Evolutionary conservation across 257 asterid species (phyloP).

Genomic region (Capsicum baccatum): DNA sequence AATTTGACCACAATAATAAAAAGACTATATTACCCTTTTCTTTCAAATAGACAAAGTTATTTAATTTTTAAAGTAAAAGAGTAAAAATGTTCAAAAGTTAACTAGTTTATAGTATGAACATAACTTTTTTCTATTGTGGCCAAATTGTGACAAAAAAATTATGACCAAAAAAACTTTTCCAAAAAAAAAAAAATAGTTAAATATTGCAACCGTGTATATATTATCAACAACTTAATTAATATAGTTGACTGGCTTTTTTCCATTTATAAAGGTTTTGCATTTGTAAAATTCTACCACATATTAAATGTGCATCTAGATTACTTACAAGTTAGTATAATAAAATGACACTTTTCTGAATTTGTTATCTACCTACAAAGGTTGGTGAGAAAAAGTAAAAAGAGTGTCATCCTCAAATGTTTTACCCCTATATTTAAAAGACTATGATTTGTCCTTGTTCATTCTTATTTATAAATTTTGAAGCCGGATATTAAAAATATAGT

Average conservation of each 20-base stretch:
- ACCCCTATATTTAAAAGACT: neutral
- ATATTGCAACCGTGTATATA: neutral
- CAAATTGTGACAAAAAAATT: too few species aligned
- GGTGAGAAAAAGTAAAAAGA: neutral
- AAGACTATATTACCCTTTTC: too few species aligned
- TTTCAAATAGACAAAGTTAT: too few species aligned
- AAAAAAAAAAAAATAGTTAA: neutral
- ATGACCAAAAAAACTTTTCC: too few species aligned
- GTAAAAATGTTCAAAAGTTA: too few species aligned
- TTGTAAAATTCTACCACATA: neutral
- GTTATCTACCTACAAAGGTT: neutral
- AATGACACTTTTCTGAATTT: neutral
- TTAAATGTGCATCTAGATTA: neutral
- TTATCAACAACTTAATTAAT: constrained; percentile 11
- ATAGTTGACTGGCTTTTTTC: neutral
- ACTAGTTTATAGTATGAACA: too few species aligned
- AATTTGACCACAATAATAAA: too few species aligned
- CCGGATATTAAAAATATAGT: too few species aligned
- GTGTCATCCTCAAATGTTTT: neutral
- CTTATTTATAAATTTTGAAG: too few species aligned
- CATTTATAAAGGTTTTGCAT: neutral
- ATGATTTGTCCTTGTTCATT: neutral
- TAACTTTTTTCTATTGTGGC: too few species aligned
- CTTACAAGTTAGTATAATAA: neutral
- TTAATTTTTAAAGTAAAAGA: too few species aligned